Conservation (phyloP, 2,329 filamentous ascomycete species). For the Fusarium sp. region DNA sequence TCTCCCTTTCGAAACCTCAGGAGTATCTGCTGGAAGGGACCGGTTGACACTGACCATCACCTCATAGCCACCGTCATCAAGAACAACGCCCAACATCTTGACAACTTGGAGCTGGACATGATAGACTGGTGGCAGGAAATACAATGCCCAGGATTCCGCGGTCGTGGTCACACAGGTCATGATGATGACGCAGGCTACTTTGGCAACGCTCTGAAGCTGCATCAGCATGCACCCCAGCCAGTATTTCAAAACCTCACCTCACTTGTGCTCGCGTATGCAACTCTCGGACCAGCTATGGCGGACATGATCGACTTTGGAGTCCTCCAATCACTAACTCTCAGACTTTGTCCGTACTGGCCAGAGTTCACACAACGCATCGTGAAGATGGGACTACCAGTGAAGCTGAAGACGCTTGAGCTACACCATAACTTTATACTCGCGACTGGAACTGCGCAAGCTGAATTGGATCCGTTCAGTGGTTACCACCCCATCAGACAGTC, state of each 20-base stretch:
- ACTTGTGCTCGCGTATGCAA: background rate
- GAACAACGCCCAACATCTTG: background rate
- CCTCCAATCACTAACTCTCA: background rate
- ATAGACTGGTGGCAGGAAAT: too few relatives aligned
- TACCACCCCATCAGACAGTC: background rate
- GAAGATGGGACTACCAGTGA: rapidly evolving
- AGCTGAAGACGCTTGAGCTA: background rate
- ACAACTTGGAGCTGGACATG: background rate
- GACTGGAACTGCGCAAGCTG: background rate
- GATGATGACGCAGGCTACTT: too few relatives aligned
- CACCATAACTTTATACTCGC: background rate
- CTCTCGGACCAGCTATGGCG: background rate
- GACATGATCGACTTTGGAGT: background rate
- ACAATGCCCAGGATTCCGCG: too few relatives aligned
- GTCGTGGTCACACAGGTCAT: too few relatives aligned
- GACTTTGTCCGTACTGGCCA: too few relatives aligned
- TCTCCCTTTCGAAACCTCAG: background rate
- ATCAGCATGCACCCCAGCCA: rapidly evolving
- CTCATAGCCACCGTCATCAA: background rate
- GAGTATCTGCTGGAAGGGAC: background rate
- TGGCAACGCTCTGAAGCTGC: background rate
- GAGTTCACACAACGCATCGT: background rate
- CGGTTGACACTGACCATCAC: background rate
- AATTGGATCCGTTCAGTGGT: background rate
- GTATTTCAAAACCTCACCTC: background rate